Base-by-base conservation (phyloP, 2,329 filamentous ascomycete species). In the Podosphaera xanthii region DNA sequence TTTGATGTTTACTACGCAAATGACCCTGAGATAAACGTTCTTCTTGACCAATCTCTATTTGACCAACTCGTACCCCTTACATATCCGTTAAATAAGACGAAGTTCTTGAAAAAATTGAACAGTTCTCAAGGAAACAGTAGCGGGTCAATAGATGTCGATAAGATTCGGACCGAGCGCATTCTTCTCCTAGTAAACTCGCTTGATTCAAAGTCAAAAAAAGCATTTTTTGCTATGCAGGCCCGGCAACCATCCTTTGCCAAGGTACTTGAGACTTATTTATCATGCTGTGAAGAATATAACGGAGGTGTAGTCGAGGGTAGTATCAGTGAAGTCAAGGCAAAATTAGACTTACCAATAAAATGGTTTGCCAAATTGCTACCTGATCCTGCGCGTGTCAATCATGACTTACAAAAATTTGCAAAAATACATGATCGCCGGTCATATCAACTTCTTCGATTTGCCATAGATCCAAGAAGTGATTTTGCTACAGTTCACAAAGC, bases 1-100 rank as follows among this genome's bases (percentile, higher is more conserved):
- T 81, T 96, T 62, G 88, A 89, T 67, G 84, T 85, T 0, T 90
- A 85, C 67, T 98, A 95, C 69, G 85, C 88, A 61, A 96, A 96
- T 67, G 89, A 96, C 68, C 74, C 76, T 0, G 89, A 95, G 63
- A 80, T 96, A 58, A 92, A 94, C 66, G 78, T 88, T 30, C 75
- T 94, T 44, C 77, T 97, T 30, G 88, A 95, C 65, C 81, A 84
- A 58, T 87, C 91, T 38, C 76, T 94, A 62, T 94, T 86, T 68
- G 91, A 97, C 65, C 86, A 82, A 53, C 77, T 98, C 8, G 75
- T 98, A n/a, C 92, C 92, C 0, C 75, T 97, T n/a, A 81, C 78
- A 36, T 98, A 88, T 65, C 92, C 92, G 5, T 82, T 83, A 1
- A 79, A 83, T 61, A 83, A 82, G 66, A 67, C 72, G 22, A 83